Conservation (phyloP, 2,329 filamentous ascomycete genomes). For the Talaromyces funiculosus region DNA sequence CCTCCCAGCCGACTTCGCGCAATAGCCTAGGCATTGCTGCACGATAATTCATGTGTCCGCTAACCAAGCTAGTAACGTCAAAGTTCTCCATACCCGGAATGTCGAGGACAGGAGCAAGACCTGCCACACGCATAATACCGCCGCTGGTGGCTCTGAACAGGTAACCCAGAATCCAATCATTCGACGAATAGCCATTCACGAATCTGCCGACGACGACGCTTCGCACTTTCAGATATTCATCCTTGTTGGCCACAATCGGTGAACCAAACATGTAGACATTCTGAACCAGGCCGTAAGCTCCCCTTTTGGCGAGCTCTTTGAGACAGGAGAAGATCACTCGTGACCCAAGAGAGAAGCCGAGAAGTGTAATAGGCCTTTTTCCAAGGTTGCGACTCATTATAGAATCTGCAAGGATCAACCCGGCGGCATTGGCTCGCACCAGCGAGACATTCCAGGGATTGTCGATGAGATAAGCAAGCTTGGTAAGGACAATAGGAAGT, state of each 20-base stretch:
- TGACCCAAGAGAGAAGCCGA: constrained; percentile 89
- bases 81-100: constrained; percentile 84
- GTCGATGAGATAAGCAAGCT: constrained; percentile 92
- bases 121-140: constrained; percentile 82
- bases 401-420: constrained; percentile 89
- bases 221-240: constrained; percentile 76
- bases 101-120: constrained; percentile 68
- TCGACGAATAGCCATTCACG: constrained; percentile 87
- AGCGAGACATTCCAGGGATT: constrained; percentile 98
- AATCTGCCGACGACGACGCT: constrained; percentile 89
- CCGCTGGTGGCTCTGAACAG: constrained; percentile 91
- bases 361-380: constrained; percentile 82
- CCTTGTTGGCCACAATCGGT: constrained; percentile 82
- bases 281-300: constrained; percentile 80
- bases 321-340: constrained; percentile 90
- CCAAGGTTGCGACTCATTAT: constrained; percentile 87
- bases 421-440: constrained; percentile 79
- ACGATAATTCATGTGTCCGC: constrained; percentile 95
- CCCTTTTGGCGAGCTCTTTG: constrained; percentile 75
- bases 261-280: constrained; percentile 95
- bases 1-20: constrained; percentile 81
- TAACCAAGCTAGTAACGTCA: constrained; percentile 77
- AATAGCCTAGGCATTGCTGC: constrained; percentile 83
- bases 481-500: constrained; percentile 85
- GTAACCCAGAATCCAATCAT: constrained; percentile 96